phyloP scores from a whole-genome alignment of 1,284 basidiomycete genomes.

The Sporisorium iseilematis-ciliati region DNA sequence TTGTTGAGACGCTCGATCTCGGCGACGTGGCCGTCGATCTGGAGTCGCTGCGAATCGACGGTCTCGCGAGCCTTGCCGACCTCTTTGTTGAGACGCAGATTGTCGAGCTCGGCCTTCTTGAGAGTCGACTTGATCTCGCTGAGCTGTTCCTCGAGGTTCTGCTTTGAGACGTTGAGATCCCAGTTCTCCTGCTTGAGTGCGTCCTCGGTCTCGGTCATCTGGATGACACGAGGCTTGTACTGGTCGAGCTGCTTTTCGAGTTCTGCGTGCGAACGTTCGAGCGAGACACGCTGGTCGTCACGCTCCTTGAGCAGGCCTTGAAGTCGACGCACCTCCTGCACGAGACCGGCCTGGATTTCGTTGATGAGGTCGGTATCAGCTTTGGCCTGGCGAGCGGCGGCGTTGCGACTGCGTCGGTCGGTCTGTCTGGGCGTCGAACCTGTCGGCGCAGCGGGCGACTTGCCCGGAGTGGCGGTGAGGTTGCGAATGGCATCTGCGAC shows the following conservation, averaged over 20 bases:
- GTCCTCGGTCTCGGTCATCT: conserved; percentile 66
- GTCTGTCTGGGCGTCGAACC: conserved; percentile 47
- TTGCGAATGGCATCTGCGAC: conserved; percentile 46
- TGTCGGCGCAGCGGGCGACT: conserved; percentile 33
- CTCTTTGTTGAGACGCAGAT: conserved; percentile 81
- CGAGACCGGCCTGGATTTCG: conserved; percentile 60
- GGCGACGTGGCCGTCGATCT: conserved; percentile 80
- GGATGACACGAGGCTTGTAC: conserved; percentile 61
- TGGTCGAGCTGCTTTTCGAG: conserved; percentile 59
- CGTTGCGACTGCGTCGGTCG: conserved; percentile 59
- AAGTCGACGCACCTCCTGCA: conserved; percentile 58
- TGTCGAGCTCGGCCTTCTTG: conserved; percentile 83
- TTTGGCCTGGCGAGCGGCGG: conserved; percentile 55
- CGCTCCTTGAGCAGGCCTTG: conserved; percentile 59
- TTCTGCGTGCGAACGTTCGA: conserved; percentile 51
- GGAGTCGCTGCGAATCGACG: conserved; percentile 86
- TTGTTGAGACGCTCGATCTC: conserved; percentile 81
- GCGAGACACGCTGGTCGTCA: conserved; percentile 52
- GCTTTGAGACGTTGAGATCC: conserved; percentile 93
- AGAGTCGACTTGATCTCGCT: conserved; percentile 77
- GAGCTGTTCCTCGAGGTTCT: conserved; percentile 83
- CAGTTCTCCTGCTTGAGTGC: conserved; percentile 98
- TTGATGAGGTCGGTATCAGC: conserved; percentile 61
- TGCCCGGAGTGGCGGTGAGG: conserved; percentile 44
- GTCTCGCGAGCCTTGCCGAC: conserved; percentile 81